These are phyloP conservation scores for Xylariaceae sp. DNA, from an alignment of 2,329 filamentous ascomycete species.

Conservation along the genomic window DNA sequence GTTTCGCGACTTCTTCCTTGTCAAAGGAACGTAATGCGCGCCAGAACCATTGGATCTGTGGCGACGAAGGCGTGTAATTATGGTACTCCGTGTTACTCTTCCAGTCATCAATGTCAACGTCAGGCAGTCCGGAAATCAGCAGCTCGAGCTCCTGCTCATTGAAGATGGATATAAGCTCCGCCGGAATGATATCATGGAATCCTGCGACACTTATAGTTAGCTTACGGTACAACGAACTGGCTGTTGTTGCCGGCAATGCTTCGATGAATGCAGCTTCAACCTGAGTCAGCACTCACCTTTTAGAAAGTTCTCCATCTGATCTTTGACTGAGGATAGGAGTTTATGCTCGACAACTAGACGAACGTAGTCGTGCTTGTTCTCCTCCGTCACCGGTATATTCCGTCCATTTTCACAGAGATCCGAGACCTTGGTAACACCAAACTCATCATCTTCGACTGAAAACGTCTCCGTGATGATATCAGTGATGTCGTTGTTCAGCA, in stretches of 20 bases:
- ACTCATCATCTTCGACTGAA: conserved; percentile 87
- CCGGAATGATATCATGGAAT: conserved; percentile 97
- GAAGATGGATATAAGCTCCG: conserved; percentile 92
- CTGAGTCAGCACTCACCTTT: conserved; percentile 53
- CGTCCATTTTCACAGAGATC: conserved; percentile 84
- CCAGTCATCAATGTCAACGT: conserved; percentile 98
- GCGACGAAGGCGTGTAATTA: conserved; percentile 90
- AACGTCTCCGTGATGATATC: conserved; percentile 97
- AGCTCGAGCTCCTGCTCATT: conserved; percentile 97
- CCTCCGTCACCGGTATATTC: conserved; percentile 89
- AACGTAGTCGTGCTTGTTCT: conserved; percentile 98
- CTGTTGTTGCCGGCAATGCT: background rate
- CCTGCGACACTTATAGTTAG: conserved; percentile 45
- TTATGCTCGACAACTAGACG: conserved; percentile 91
- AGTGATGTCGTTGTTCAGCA: conserved; percentile 96
- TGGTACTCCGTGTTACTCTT: conserved; percentile 98
- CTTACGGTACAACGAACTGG: conserved; percentile 3
- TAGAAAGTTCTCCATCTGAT: conserved; percentile 90
- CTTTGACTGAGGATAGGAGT: conserved; percentile 83
- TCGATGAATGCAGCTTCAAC: too few relatives aligned
- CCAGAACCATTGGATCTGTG: conserved; percentile 99
- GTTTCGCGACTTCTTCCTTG: conserved; percentile 95
- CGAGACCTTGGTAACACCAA: conserved; percentile 80
- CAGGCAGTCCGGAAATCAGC: conserved; percentile 90
- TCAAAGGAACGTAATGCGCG: conserved; percentile 94